A percentile compares a stretch with the other conserved stretches of the same genome.
Evolutionary conservation across 2,329 filamentous ascomycete species (phyloP).

Genomic region (Nannizziopsis barbatae): DNA sequence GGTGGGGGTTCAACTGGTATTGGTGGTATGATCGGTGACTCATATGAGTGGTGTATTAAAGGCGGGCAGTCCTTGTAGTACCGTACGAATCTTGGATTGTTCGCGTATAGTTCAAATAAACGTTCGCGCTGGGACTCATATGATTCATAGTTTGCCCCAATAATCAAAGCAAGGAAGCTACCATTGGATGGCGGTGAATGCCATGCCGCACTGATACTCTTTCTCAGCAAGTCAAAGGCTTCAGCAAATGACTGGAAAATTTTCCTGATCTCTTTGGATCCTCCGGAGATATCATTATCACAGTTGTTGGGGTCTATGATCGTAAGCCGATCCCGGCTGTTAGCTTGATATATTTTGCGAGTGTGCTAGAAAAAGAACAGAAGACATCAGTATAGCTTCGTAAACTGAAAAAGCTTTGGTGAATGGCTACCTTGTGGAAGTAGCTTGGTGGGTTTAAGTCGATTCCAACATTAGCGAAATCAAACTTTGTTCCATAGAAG

Average conservation of each 20-base stretch:
- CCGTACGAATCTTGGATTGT: constrained; percentile 26
- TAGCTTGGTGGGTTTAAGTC: constrained; percentile 62
- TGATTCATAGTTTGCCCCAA: constrained; percentile 67
- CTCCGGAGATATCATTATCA: constrained; percentile 80
- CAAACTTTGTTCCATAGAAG: constrained; percentile 74
- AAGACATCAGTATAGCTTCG: constrained; percentile 23
- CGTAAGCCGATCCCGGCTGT: constrained; percentile 57
- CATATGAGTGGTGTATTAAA: constrained; percentile 2
- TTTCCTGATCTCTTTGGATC: constrained; percentile 57
- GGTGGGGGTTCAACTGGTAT: constrained; percentile 16
- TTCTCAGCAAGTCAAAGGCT: constrained; percentile 48
- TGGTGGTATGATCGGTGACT: constrained; percentile 10
- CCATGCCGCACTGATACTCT: constrained; percentile 41
- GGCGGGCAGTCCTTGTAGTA: constrained; percentile 23
- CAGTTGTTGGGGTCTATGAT: constrained; percentile 87
- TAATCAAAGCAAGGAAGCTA: constrained; percentile 60
- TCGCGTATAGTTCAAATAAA: constrained; percentile 44
- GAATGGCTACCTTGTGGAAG: constrained; percentile 56
- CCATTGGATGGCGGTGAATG: constrained; percentile 16
- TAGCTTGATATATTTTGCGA: constrained; percentile 38
- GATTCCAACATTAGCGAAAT: constrained; percentile 60
- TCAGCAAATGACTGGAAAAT: constrained; percentile 61
- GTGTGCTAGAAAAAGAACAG: background rate
- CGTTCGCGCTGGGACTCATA: constrained; percentile 60
- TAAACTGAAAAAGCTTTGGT: background rate